Evolutionary conservation across 2,329 filamentous ascomycete genomes (phyloP).

Genomic region (Xylaria sp.): DNA sequence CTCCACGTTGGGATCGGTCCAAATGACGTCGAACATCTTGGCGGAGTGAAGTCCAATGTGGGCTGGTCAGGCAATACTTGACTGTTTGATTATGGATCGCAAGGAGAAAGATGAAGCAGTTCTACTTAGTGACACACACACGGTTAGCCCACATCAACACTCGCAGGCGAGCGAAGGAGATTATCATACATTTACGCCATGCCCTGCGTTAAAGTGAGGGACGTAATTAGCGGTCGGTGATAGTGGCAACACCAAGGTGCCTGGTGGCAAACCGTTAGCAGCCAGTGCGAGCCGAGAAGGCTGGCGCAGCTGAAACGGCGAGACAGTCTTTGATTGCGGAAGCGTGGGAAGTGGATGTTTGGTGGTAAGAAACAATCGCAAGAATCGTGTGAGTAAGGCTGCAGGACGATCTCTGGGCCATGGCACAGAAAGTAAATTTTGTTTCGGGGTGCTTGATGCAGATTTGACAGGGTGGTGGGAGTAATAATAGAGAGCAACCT

Average conservation of each 20-base stretch:
- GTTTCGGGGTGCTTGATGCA: not conserved
- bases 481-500: not conserved
- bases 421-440: not conserved
- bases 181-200: constrained; percentile 22
- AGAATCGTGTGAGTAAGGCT: constrained; percentile 9
- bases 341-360: not conserved
- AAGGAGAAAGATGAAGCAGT: not conserved
- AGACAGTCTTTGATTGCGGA: not conserved
- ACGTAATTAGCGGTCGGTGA: constrained; percentile 4
- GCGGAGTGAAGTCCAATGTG: not conserved
- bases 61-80: not conserved
- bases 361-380: constrained; percentile 4
- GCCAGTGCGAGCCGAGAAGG: not conserved
- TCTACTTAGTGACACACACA: not conserved
- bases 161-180: not conserved
- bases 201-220: not conserved
- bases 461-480: constrained; percentile 8
- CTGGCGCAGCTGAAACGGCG: not conserved
- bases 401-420: constrained; percentile 11
- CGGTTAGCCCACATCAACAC: constrained; percentile 8
- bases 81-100: not conserved
- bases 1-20: constrained; percentile 66
- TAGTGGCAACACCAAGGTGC: not conserved
- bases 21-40: constrained; percentile 69
- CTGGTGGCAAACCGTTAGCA: constrained; percentile 8